These are phyloP conservation scores for Trifolium dubium DNA, from an alignment of 306 rosid species.

Conservation along the genomic window DNA sequence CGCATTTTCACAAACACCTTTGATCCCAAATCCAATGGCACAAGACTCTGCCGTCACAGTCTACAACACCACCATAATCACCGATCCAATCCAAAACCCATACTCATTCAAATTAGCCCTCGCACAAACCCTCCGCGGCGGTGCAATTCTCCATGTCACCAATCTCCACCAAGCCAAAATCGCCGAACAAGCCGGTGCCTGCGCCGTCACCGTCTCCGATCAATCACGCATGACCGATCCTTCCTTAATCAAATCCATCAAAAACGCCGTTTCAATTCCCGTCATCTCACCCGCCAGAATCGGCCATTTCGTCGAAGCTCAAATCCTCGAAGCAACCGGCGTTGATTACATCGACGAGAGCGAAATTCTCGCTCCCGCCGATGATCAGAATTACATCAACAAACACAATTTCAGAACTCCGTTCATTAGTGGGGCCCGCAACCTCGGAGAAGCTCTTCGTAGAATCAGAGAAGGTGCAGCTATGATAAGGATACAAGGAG, in stretches of 20 bases:
- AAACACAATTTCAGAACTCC: slow-evolving; percentile 68
- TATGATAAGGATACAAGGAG: slow-evolving; percentile 71
- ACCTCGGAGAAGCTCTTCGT: slow-evolving; percentile 70
- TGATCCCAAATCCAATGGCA: slow-evolving; percentile 49
- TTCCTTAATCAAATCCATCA: slow-evolving; percentile 58
- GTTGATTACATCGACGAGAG: slow-evolving; percentile 78
- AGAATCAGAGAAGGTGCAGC: slow-evolving; percentile 77
- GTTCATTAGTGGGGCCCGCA: slow-evolving; percentile 61
- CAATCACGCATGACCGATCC: slow-evolving; percentile 72
- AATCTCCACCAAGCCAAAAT: slow-evolving; percentile 61
- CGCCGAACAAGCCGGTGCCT: slow-evolving; percentile 77
- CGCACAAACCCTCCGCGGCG: slow-evolving; percentile 64
- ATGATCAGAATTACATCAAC: slow-evolving; percentile 63
- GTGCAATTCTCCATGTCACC: slow-evolving; percentile 66
- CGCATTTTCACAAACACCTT: slow-evolving; percentile 43
- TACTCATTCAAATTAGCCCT: slow-evolving; percentile 53
- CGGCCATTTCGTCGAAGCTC: slow-evolving; percentile 88
- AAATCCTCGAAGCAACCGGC: slow-evolving; percentile 68
- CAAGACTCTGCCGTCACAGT: slow-evolving; percentile 59
- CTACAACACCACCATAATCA: slow-evolving; percentile 55
- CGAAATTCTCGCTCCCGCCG: slow-evolving; percentile 59
- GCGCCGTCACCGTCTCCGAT: slow-evolving; percentile 56
- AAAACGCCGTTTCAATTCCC: slow-evolving; percentile 61
- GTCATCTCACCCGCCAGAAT: slow-evolving; percentile 64
- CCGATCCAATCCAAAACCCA: slow-evolving; percentile 52